Evolutionary conservation across 1,284 basidiomycete genomes (phyloP).

Genomic region (Schizophyllum commune): DNA sequence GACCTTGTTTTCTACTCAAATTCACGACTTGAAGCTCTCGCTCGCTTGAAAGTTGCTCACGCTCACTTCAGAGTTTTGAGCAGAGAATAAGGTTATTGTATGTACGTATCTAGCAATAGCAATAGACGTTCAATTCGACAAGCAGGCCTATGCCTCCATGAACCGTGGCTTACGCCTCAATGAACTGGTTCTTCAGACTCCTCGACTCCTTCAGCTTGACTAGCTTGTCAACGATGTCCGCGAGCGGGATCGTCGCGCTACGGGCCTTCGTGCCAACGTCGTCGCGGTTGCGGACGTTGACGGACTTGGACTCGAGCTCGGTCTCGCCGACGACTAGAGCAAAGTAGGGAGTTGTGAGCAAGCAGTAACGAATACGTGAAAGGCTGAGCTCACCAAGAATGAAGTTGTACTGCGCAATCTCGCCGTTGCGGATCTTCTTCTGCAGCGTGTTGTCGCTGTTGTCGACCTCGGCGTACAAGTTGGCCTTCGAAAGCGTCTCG

Average conservation of each 20-base stretch:
- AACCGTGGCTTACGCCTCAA: conserved; percentile 11
- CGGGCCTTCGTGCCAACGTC: conserved; percentile 80
- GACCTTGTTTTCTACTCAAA: too few species aligned
- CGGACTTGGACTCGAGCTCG: conserved; percentile 78
- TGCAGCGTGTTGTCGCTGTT: conserved; percentile 87
- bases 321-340: conserved; percentile 86
- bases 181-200: conserved; percentile 44
- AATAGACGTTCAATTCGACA: too few species aligned
- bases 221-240: conserved; percentile 59
- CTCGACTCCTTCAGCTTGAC: conserved; percentile 55
- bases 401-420: conserved; percentile 95
- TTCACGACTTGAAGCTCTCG: too few species aligned
- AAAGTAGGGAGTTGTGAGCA: conserved; percentile 7
- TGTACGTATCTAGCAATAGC: too few species aligned
- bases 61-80: too few species aligned
- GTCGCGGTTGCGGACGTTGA: conserved; percentile 94
- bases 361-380: background rate
- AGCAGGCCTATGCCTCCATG: too few species aligned
- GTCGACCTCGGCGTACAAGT: conserved; percentile 90
- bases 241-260: conserved; percentile 59
- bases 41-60: too few species aligned
- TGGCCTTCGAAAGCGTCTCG: conserved; percentile 58
- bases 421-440: conserved; percentile 95
- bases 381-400: conserved; percentile 70
- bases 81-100: too few species aligned